Conservation (phyloP, 495 filamentous ascomycete genomes). For the Aspergillus incahuasiensis region DNA sequence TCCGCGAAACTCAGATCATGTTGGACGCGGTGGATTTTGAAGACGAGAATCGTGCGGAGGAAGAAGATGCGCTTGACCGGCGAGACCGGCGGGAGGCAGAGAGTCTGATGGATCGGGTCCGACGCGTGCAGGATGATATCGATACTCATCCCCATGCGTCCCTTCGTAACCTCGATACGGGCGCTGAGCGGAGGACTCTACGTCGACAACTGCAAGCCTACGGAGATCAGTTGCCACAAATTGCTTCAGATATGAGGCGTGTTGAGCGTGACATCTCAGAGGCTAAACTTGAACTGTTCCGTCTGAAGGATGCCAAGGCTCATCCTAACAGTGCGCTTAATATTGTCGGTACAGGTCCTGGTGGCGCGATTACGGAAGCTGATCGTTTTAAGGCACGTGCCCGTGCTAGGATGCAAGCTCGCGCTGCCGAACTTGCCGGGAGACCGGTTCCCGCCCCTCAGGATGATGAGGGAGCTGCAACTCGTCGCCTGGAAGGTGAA, state of each 20-base stretch:
- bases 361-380: constrained; percentile 85
- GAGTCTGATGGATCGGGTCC: constrained; percentile 86
- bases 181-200: constrained; percentile 78
- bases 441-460: constrained; percentile 58
- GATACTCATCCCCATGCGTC: constrained; percentile 81
- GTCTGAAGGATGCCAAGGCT: constrained; percentile 85
- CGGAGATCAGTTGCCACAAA: constrained; percentile 83
- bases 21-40: constrained; percentile 98
- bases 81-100: constrained; percentile 89
- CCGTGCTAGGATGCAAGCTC: constrained; percentile 97
- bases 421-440: constrained; percentile 86
- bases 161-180: constrained; percentile 68
- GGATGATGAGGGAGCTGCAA: constrained; percentile 69
- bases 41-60: constrained; percentile 82
- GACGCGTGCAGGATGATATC: constrained; percentile 95
- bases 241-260: constrained; percentile 86
- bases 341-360: constrained; percentile 90
- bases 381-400: constrained; percentile 93
- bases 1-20: constrained; percentile 90
- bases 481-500: constrained; percentile 82
- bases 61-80: constrained; percentile 88
- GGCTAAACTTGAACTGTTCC: constrained; percentile 88
- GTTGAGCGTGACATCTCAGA: constrained; percentile 92
- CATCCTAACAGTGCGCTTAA: constrained; percentile 77
- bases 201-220: constrained; percentile 84